A percentile compares a stretch with the other conserved stretches of the same genome.
Evolutionary conservation across 202 grass and related monocot species (phyloP).

Genomic region (Eragrostis tef): DNA sequence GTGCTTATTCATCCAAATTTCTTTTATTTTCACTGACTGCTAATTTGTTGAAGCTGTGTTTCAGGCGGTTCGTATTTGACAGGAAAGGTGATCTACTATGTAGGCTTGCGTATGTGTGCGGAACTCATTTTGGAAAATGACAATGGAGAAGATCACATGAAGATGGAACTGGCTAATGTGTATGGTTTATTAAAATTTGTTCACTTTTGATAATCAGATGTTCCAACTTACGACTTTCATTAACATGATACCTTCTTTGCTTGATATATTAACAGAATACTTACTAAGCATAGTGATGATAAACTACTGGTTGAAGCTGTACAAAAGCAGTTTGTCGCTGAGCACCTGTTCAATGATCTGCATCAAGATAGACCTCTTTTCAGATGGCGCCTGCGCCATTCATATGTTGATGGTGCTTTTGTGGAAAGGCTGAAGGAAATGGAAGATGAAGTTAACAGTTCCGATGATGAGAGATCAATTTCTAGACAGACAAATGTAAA

Average conservation of each 20-base stretch:
- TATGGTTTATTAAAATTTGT: conserved; percentile 30
- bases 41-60: conserved; percentile 42
- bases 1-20: conserved; percentile 6
- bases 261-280: conserved; percentile 48
- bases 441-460: conserved; percentile 23
- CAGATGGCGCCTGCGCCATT: conserved; percentile 48
- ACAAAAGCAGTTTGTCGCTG: conserved; percentile 46
- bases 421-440: conserved; percentile 38
- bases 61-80: neutral
- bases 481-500: conserved; percentile 32
- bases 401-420: conserved; percentile 34
- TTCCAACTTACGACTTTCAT: conserved; percentile 30
- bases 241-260: neutral
- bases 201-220: neutral
- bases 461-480: neutral
- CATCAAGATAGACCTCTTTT: conserved; percentile 49
- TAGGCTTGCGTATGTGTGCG: neutral
- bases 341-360: conserved; percentile 54
- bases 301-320: conserved; percentile 46
- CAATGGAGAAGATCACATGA: conserved; percentile 42
- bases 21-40: neutral
- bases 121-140: neutral
- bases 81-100: conserved; percentile 22
- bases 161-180: conserved; percentile 57
- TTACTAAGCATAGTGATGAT: conserved; percentile 53